Percentiles rank a stretch among this genome's conserved stretches.
phyloP scores from a whole-genome alignment of 306 rosid species.

The Ormosia emarginata region DNA sequence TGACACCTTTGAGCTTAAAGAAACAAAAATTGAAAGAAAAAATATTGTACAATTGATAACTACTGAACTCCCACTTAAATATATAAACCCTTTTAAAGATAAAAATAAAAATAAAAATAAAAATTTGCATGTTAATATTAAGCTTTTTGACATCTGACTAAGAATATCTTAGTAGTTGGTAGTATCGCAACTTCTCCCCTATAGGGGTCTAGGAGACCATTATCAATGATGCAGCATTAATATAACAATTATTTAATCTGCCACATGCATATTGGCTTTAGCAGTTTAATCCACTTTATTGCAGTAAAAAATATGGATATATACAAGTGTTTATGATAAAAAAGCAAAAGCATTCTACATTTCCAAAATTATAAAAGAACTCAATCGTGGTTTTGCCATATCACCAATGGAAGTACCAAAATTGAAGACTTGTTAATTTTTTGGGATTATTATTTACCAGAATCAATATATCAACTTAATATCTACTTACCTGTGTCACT shows the following conservation, averaged over 20 bases:
- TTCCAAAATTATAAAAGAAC: neutral
- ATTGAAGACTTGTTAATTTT: neutral
- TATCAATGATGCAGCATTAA: neutral
- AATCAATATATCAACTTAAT: neutral
- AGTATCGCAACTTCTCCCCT: neutral
- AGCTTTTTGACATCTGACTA: neutral
- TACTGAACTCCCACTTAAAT: neutral
- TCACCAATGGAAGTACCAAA: neutral
- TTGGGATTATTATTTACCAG: neutral
- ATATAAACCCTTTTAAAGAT: neutral
- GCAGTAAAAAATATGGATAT: neutral
- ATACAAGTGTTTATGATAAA: neutral
- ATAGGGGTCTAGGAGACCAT: neutral
- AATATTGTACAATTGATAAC: neutral
- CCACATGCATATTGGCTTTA: neutral
- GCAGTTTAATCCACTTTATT: constrained; percentile 3
- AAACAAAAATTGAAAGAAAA: neutral
- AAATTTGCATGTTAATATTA: neutral
- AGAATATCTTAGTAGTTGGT: neutral
- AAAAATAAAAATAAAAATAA: neutral
- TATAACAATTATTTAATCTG: neutral
- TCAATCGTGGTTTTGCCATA: constrained; percentile 2
- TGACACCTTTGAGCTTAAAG: neutral
- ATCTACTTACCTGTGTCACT: neutral
- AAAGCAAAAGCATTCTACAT: neutral